A percentile compares a stretch with the other conserved stretches of the same genome.
Evolutionary conservation across 2,329 filamentous ascomycete species (phyloP).

Genomic region (Clarireedia homoeocarpa): DNA sequence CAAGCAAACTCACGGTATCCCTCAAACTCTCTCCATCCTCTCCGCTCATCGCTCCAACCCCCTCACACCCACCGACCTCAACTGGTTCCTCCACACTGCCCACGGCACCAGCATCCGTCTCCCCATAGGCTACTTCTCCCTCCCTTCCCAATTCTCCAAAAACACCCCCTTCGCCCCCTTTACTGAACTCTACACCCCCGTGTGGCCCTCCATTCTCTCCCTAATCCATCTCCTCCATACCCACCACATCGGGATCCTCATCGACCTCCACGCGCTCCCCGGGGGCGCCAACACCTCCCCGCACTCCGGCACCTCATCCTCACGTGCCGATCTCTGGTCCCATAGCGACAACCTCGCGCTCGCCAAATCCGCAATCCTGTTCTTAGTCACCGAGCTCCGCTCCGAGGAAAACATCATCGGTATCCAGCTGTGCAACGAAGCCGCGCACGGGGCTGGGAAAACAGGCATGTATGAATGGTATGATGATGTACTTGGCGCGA

Average conservation of each 20-base stretch:
- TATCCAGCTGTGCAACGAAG: background rate
- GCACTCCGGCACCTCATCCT: constrained; percentile 47
- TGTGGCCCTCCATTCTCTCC: constrained; percentile 40
- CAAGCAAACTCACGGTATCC: background rate
- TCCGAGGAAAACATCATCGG: too few relatives aligned
- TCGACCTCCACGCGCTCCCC: constrained; percentile 51
- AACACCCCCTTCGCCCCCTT: constrained; percentile 43
- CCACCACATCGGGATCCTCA: constrained; percentile 35
- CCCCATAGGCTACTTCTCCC: constrained; percentile 51
- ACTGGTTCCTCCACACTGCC: constrained; percentile 43
- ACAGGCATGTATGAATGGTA: constrained; percentile 50
- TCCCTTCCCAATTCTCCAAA: constrained; percentile 42
- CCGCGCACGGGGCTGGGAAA: background rate
- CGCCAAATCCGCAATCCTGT: constrained; percentile 19
- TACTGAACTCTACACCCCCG: constrained; percentile 41
- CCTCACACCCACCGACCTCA: constrained; percentile 42
- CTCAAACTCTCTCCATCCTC: constrained; percentile 37
- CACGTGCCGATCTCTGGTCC: constrained; percentile 44
- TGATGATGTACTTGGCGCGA: constrained; percentile 38
- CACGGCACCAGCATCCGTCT: constrained; percentile 50
- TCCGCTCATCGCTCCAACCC: constrained; percentile 38
- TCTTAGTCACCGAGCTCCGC: too few relatives aligned
- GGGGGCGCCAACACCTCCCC: constrained; percentile 48
- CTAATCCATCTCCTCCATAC: too few relatives aligned
- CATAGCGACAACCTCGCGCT: constrained; percentile 36